Conservation (phyloP, 495 filamentous ascomycete species). For the Chaetomidium leptoderma region DNA sequence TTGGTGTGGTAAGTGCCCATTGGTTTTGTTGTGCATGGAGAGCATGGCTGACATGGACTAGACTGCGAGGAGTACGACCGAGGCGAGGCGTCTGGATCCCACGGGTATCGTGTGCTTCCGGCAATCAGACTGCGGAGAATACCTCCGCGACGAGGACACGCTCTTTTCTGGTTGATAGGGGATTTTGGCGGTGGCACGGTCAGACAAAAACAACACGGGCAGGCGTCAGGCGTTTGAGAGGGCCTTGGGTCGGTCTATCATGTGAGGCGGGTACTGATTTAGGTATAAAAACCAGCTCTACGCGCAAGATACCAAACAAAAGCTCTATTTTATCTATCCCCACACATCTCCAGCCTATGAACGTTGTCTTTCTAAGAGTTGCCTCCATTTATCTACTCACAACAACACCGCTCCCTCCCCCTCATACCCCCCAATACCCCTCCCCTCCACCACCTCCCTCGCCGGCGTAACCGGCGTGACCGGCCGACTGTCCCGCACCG, state of each 20-base stretch:
- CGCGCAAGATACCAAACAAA: constrained; percentile 12
- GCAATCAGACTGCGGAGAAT: constrained; percentile 88
- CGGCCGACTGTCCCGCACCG: constrained; percentile 34
- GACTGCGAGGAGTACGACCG: constrained; percentile 72
- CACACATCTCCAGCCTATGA: background rate
- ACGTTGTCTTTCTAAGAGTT: no score
- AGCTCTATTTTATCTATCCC: constrained; percentile 10
- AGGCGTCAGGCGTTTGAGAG: constrained; percentile 27
- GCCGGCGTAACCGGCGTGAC: constrained; percentile 42
- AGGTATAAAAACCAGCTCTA: background rate
- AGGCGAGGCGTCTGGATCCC: constrained; percentile 76
- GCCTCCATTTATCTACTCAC: no score
- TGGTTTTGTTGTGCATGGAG: background rate
- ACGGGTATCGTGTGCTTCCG: constrained; percentile 81
- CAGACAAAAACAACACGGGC: constrained; percentile 13
- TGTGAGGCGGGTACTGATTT: constrained; percentile 3
- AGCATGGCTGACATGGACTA: background rate
- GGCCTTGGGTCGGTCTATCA: constrained; percentile 5
- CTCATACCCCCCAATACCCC: constrained; percentile 32
- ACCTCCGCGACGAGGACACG: constrained; percentile 72
- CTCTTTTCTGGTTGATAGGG: constrained; percentile 44
- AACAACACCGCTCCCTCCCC: constrained; percentile 18
- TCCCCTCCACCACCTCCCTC: constrained; percentile 20
- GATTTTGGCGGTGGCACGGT: background rate
- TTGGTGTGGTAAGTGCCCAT: constrained; percentile 43